These are phyloP conservation scores for Thelephora ganbajun DNA, from an alignment of 768 basidiomycete species.

Conservation along the genomic window DNA sequence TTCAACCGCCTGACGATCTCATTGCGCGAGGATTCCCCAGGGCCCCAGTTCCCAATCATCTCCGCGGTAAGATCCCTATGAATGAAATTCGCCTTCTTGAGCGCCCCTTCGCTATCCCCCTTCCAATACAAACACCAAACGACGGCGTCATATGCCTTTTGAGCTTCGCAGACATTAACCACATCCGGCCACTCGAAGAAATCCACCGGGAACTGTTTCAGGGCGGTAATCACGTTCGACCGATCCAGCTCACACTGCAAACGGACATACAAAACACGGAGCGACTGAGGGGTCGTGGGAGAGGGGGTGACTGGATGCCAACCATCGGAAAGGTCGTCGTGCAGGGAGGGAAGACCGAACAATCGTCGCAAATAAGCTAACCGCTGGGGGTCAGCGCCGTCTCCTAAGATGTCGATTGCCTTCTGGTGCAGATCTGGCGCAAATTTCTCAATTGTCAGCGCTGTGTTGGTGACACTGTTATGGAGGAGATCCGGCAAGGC, in stretches of 20 bases:
- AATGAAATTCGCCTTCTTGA: constrained; percentile 50
- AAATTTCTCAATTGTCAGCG: constrained; percentile 55
- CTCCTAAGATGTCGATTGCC: constrained; percentile 39
- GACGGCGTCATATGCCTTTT: constrained; percentile 57
- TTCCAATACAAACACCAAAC: constrained; percentile 66
- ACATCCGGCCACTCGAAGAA: constrained; percentile 43
- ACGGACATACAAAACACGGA: constrained; percentile 51
- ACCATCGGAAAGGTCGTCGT: constrained; percentile 22
- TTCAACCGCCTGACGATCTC: constrained; percentile 20
- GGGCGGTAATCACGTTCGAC: constrained; percentile 40
- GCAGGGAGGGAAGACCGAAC: constrained; percentile 38
- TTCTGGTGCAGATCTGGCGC: constrained; percentile 49
- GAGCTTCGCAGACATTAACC: constrained; percentile 50
- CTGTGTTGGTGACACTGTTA: constrained; percentile 50
- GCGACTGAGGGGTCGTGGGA: constrained; percentile 27
- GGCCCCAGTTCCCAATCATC: constrained; percentile 15
- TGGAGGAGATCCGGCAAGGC: constrained; percentile 55
- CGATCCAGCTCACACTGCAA: constrained; percentile 67
- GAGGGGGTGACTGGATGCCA: constrained; percentile 20
- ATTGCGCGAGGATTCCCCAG: constrained; percentile 1
- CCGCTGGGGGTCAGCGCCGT: constrained; percentile 34
- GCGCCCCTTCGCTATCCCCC: constrained; percentile 49
- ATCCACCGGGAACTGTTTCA: constrained; percentile 39
- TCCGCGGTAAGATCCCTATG: constrained; percentile 34
- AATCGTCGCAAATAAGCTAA: constrained; percentile 71